Evolutionary conservation across 768 basidiomycete genomes (phyloP).

Genomic region (Kwoniella sp.): DNA sequence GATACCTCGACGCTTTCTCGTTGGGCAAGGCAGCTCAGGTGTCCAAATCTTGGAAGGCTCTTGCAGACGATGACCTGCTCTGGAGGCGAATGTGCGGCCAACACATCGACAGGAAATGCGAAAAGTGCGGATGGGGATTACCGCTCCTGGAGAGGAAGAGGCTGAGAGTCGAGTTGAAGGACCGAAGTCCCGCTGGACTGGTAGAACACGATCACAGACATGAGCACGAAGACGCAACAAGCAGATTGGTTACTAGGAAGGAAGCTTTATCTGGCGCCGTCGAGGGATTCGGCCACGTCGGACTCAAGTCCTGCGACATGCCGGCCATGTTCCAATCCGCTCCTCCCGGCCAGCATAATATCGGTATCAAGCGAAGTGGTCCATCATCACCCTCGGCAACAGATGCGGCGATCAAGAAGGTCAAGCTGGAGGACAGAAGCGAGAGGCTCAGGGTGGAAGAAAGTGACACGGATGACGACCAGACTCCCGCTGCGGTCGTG

Average conservation of each 20-base stretch:
- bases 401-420: slow-evolving; percentile 20
- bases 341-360: too few species aligned
- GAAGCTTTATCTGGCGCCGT: slow-evolving; percentile 22
- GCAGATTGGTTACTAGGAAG: slow-evolving; percentile 28
- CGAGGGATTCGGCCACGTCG: slow-evolving; percentile 3
- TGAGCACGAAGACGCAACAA: slow-evolving; percentile 5
- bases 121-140: slow-evolving; percentile 95
- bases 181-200: slow-evolving; percentile 31
- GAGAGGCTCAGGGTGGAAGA: slow-evolving; percentile 29
- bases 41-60: slow-evolving; percentile 70
- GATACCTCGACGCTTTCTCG: slow-evolving; percentile 84
- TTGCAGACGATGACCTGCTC: slow-evolving; percentile 91
- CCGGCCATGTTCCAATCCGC: not conserved
- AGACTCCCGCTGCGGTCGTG: slow-evolving; percentile 1
- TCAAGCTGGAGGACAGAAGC: too few species aligned
- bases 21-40: slow-evolving; percentile 93
- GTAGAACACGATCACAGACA: slow-evolving; percentile 30
- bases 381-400: not conserved
- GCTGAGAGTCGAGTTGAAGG: slow-evolving; percentile 43
- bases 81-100: slow-evolving; percentile 98
- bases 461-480: slow-evolving; percentile 32
- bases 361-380: slow-evolving; percentile 13
- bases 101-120: slow-evolving; percentile 94
- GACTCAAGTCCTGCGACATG: slow-evolving; percentile 15
- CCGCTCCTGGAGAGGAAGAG: slow-evolving; percentile 67